A percentile compares a stretch with the other conserved stretches of the same genome.
These are phyloP conservation scores for Berberis vulgaris DNA, from an alignment of 164 flowering plant genomes.

Conservation along the genomic window DNA sequence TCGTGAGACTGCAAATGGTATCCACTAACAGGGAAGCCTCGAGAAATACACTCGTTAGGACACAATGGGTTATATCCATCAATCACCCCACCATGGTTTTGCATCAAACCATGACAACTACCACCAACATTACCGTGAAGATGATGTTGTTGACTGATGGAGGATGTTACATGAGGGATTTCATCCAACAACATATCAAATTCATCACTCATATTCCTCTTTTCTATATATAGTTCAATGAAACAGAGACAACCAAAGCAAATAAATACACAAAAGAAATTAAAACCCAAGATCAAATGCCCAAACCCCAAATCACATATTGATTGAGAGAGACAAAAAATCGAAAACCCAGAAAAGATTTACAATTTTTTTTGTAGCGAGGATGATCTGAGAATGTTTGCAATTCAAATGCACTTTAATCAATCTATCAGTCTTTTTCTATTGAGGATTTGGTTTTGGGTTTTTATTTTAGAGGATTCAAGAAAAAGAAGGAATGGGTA, in stretches of 20 bases:
- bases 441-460: too few relatives aligned
- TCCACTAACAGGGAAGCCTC: constrained; percentile 30
- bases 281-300: constrained; percentile 8
- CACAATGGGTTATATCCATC: constrained; percentile 15
- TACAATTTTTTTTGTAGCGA: constrained; percentile 4
- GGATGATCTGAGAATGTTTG: background rate
- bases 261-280: background rate
- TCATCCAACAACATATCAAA: constrained; percentile 29
- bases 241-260: constrained; percentile 3
- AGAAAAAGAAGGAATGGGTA: too few relatives aligned
- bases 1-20: constrained; percentile 22
- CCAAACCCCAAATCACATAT: constrained; percentile 16
- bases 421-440: too few relatives aligned
- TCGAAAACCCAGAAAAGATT: constrained; percentile 17
- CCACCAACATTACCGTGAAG: constrained; percentile 9
- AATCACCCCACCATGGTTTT: constrained; percentile 15
- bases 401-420: constrained; percentile 20
- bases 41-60: constrained; percentile 13
- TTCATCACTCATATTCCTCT: constrained; percentile 12
- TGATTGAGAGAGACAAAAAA: constrained; percentile 10
- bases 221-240: constrained; percentile 1
- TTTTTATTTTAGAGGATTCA: too few relatives aligned
- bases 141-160: constrained; percentile 10
- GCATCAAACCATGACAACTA: constrained; percentile 10
- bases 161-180: constrained; percentile 31